Evolutionary conservation across 2,329 filamentous ascomycete species (phyloP).

Genomic region (Aureobasidium sp.): DNA sequence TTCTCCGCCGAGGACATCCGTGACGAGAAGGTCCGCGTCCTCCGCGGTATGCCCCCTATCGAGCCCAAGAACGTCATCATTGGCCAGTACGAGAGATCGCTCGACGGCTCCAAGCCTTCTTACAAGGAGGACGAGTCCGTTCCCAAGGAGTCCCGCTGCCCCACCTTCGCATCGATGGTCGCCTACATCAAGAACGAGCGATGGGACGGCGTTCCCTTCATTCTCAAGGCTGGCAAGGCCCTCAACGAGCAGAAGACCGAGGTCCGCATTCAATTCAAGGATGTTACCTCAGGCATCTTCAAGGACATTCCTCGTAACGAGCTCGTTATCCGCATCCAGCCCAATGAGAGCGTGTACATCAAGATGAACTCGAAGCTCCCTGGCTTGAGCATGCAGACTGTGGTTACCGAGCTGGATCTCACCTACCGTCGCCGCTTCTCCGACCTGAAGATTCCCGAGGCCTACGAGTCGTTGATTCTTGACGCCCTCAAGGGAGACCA

Average conservation of each 20-base stretch:
- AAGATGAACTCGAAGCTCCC: slow-evolving; percentile 99
- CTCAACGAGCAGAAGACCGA: slow-evolving; percentile 99
- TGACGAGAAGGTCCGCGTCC: slow-evolving; percentile 95
- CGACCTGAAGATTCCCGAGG: slow-evolving; percentile 98
- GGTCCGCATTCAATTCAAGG: slow-evolving; percentile 98
- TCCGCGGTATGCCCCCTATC: slow-evolving; percentile 86
- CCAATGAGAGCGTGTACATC: slow-evolving; percentile 98
- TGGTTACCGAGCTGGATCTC: slow-evolving; percentile 94
- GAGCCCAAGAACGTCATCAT: slow-evolving; percentile 99
- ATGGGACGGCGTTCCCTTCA: slow-evolving; percentile 98
- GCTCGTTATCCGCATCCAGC: slow-evolving; percentile 97
- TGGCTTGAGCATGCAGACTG: slow-evolving; percentile 97
- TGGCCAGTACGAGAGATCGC: slow-evolving; percentile 92
- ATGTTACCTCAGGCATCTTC: slow-evolving; percentile 98
- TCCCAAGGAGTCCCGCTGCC: slow-evolving; percentile 92
- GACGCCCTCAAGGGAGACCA: slow-evolving; percentile 98
- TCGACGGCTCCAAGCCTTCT: slow-evolving; percentile 91
- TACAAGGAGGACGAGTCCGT: slow-evolving; percentile 99
- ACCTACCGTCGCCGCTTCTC: slow-evolving; percentile 98
- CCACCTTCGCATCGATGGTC: slow-evolving; percentile 94
- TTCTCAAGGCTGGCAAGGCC: slow-evolving; percentile 97
- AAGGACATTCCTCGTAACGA: slow-evolving; percentile 99
- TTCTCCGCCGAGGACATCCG: slow-evolving; percentile 98
- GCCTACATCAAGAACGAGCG: slow-evolving; percentile 99
- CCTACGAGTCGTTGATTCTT: slow-evolving; percentile 94